Conservation (phyloP, 208 protist genomes). For the Kentomonas sorsogonicus region DNA sequence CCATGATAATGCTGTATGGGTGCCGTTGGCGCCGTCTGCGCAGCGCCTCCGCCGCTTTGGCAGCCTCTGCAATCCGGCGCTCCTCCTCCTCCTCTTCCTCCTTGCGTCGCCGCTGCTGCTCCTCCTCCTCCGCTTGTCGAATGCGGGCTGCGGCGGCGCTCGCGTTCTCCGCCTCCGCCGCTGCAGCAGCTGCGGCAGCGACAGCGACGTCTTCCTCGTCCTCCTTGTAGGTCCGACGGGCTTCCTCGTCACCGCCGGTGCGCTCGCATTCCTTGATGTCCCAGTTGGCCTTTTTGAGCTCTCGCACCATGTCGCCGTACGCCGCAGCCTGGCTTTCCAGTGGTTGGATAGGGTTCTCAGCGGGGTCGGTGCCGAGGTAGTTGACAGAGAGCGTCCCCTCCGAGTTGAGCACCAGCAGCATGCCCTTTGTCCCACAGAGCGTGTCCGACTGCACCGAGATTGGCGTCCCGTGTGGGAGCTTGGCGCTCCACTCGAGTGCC, state of each 20-base stretch:
- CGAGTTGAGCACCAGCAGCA: slow-evolving; percentile 70
- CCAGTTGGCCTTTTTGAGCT: slow-evolving; percentile 65
- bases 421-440: slow-evolving; percentile 61
- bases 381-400: slow-evolving; percentile 63
- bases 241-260: slow-evolving; percentile 11
- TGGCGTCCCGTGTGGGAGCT: slow-evolving; percentile 34
- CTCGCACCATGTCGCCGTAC: slow-evolving; percentile 82
- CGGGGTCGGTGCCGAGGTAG: slow-evolving; percentile 93
- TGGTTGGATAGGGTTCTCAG: slow-evolving; percentile 54
- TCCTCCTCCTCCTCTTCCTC: background rate
- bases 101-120: background rate
- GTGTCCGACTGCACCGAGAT: slow-evolving; percentile 48
- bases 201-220: background rate
- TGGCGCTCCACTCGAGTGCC: slow-evolving; percentile 85
- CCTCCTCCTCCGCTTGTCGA: too few relatives aligned
- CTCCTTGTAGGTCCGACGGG: background rate
- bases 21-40: too few relatives aligned
- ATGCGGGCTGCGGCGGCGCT: background rate
- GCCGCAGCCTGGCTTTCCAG: slow-evolving; percentile 66
- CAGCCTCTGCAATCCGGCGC: too few relatives aligned
- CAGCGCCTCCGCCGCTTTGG: too few relatives aligned
- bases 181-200: background rate
- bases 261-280: slow-evolving; percentile 43
- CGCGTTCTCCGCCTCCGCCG: background rate
- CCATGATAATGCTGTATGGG: too few relatives aligned